Conservation (phyloP, 2,329 filamentous ascomycete genomes). For the Beauveria bassiana region DNA sequence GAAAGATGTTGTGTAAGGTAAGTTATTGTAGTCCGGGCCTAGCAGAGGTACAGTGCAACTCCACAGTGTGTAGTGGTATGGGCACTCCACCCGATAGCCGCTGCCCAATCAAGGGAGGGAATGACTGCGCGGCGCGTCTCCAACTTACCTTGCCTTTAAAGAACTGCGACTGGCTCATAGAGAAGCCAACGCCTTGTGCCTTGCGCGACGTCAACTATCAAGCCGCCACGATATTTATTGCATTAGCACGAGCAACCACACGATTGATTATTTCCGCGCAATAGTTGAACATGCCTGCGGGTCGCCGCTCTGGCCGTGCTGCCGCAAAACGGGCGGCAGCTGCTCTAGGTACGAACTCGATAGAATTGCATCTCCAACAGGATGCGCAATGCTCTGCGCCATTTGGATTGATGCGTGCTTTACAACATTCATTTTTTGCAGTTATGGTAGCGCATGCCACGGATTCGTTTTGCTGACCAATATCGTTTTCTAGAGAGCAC, state of each 20-base stretch:
- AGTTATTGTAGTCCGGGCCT: not conserved
- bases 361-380: conserved; percentile 1
- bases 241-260: not conserved
- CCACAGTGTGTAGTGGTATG: conserved; percentile 15
- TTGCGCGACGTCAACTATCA: conserved; percentile 1
- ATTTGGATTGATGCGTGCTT: not conserved
- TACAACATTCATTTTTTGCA: not conserved
- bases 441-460: not conserved
- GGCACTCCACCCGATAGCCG: not conserved
- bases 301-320: conserved; percentile 44
- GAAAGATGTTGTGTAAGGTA: too few species aligned
- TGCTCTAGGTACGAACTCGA: conserved; percentile 38
- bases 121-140: conserved; percentile 19
- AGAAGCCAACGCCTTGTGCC: not conserved
- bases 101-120: conserved; percentile 20
- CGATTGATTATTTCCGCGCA: not conserved
- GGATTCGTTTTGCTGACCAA: not conserved
- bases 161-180: not conserved
- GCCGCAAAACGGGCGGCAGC: conserved; percentile 46
- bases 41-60: conserved; percentile 7
- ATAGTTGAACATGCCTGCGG: conserved; percentile 17
- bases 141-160: conserved; percentile 8
- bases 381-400: not conserved
- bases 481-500: conserved; percentile 30
- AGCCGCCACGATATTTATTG: not conserved